Percentiles rank a stretch among this genome's conserved stretches.
These are phyloP conservation scores for Mariannaea elegans DNA, from an alignment of 2,329 filamentous ascomycete genomes.

Conservation along the genomic window DNA sequence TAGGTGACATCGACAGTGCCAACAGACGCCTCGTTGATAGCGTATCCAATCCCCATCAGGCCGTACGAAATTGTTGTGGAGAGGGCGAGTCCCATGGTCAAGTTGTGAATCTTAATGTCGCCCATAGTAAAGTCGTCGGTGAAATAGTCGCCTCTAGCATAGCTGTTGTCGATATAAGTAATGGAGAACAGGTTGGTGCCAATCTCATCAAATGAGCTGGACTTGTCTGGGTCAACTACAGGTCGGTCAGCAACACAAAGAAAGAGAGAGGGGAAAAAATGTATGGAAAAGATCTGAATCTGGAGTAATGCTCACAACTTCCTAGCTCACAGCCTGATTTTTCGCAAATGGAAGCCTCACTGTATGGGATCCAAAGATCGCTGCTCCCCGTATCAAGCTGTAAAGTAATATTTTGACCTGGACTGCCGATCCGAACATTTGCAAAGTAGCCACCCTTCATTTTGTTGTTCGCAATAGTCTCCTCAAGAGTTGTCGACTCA, in stretches of 20 bases:
- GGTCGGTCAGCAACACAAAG: conserved; percentile 34
- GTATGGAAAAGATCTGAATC: background rate
- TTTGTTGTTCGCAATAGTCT: conserved; percentile 55
- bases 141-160: conserved; percentile 66
- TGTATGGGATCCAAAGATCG: conserved; percentile 68
- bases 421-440: conserved; percentile 65
- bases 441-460: conserved; percentile 63
- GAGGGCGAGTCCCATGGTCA: conserved; percentile 67
- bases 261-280: background rate
- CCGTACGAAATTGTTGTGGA: conserved; percentile 65
- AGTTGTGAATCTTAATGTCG: conserved; percentile 57
- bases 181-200: conserved; percentile 62
- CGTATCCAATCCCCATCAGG: conserved; percentile 69
- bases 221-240: conserved; percentile 56
- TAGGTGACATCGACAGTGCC: conserved; percentile 49
- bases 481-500: conserved; percentile 48
- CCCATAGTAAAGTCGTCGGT: conserved; percentile 65
- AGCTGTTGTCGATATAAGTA: conserved; percentile 68
- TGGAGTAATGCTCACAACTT: conserved; percentile 52
- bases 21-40: conserved; percentile 58
- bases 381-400: conserved; percentile 73
- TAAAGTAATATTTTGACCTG: conserved; percentile 63
- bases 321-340: conserved; percentile 52
- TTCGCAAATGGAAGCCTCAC: conserved; percentile 51
- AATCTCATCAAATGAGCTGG: conserved; percentile 56